Conservation (phyloP, 257 asterid species). For the Lycium barbarum region DNA sequence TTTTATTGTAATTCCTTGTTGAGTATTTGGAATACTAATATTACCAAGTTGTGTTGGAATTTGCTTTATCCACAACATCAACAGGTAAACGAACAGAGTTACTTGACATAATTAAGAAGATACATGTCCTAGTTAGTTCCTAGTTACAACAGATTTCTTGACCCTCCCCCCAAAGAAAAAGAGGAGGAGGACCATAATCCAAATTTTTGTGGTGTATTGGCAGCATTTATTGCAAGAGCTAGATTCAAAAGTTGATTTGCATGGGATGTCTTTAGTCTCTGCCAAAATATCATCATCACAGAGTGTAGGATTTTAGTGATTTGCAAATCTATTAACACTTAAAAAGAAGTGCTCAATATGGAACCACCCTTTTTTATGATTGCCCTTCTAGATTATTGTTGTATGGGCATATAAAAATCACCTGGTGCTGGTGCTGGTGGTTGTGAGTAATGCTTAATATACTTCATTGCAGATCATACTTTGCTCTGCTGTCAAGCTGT, state of each 20-base stretch:
- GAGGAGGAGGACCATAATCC: neutral
- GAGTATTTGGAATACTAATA: no score
- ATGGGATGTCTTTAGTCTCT: neutral
- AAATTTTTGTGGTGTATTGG: conserved; percentile 18
- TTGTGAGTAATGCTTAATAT: conserved; percentile 22
- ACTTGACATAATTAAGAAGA: neutral
- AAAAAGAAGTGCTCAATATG: neutral
- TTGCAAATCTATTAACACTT: neutral
- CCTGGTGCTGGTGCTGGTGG: conserved; percentile 7
- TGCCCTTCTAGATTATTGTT: neutral
- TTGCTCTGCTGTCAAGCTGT: conserved; percentile 95
- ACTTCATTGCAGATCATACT: conserved; percentile 69
- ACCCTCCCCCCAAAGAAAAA: neutral
- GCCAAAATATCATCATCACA: neutral
- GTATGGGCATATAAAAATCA: neutral
- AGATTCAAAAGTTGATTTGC: neutral
- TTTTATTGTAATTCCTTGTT: no score
- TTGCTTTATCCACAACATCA: conserved; percentile 99
- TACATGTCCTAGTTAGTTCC: neutral
- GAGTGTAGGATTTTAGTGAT: neutral
- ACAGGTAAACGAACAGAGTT: conserved; percentile 58
- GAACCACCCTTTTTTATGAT: neutral
- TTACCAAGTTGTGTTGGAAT: no score
- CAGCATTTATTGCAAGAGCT: neutral
- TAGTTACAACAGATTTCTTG: neutral